Evolutionary conservation across 192 early-diverging fungal genomes (phyloP), one percentile per base, ranked within the genome.

Genomic region (Entomortierella lignicola): DNA sequence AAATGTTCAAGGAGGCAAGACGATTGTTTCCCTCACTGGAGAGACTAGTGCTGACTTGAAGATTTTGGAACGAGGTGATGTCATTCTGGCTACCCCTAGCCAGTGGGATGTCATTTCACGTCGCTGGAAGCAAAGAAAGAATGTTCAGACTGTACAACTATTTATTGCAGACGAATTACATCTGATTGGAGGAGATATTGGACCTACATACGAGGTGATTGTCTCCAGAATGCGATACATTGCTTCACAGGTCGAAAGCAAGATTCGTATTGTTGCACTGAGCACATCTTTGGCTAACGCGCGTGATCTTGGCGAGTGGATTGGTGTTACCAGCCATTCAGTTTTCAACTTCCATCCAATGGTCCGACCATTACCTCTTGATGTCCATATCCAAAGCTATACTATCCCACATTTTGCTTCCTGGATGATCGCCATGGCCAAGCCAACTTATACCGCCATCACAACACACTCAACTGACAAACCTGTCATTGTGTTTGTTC

Each of bases 251-350:
- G 55, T 79, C 39, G 77, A 83, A 48, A 68, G 58, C 71, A 74
- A 82, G 67, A 93, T 98, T 63, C 93, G 98, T n/a, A 93, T 99
- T 42, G 91, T 99, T 31, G 94, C 91, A 20, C 81, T 99, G 66
- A 91, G 94, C 50, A 91, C 94, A 2, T 94, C 94, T 2, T 69
- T 99, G 50, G 95, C 97, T 26, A 99, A 99, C 80, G 97, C 97
- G n/a, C 86, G 92, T n/a, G 98, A 99, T 69, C 82, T 99, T 43
- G 98, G 96, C 2, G 94, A 96, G 69, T 99, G 98, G 98, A 94
- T 99, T 65, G 97, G 96, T 37, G 93, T 93, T 0, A 88, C 91
- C 0, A 69, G 82, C 26, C 85, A 88, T 6, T 85, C 89, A 8
- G 90, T 95, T n/a, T 97, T 95, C 81, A 99, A 97, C 80, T 99